Base-by-base conservation (phyloP, 257 asterid species). In the Solanum gracilifrons region DNA sequence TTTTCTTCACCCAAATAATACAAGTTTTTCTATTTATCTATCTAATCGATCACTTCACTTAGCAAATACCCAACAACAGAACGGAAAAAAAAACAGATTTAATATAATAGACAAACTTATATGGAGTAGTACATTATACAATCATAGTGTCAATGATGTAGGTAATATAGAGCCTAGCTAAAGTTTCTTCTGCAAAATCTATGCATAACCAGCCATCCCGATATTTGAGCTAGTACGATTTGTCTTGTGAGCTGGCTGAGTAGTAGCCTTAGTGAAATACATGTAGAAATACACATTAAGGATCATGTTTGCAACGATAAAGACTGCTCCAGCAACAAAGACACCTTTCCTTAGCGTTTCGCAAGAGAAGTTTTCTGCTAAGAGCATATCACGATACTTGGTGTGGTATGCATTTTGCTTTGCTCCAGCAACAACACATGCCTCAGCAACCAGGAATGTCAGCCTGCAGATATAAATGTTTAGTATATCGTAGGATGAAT, bases 271-370 rank as follows among this genome's bases (percentile, higher is more conserved):
- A 21, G 95, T 93, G 95, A 94, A 93, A 95, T 94, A 94, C 88
- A 94, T 87, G 90, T 94, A 95, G 90, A 91, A 94, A 89, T 95
- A 95, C 48, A 94, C 89, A 31, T 95, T 95, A 86, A 95, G 93
- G 74, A 92, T 83, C 99, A 95, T 96, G 1, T 97, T 96, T 18
- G 93, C 96, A 51, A 93, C 92, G 86, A 93, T 97, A 66, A 95
- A 95, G 32, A 94, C 98, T 9, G 99, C 98, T 69, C 99, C 99
- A 10, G 98, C 98, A n/a, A 96, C 89, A 92, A 96, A 96, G 18
- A 95, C 89, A 7, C 98, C 99, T 89, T 96, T 96, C 86, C 98
- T 86, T 32, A 95, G 89, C 0, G 99, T 71, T 64, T 96, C 98
- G 9, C 98, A 96, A 27, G 98, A 94, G 12, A 95, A 91, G 60